phyloP scores from a whole-genome alignment of 2,329 filamentous ascomycete species.

The Colletotrichum chrysophilum region DNA sequence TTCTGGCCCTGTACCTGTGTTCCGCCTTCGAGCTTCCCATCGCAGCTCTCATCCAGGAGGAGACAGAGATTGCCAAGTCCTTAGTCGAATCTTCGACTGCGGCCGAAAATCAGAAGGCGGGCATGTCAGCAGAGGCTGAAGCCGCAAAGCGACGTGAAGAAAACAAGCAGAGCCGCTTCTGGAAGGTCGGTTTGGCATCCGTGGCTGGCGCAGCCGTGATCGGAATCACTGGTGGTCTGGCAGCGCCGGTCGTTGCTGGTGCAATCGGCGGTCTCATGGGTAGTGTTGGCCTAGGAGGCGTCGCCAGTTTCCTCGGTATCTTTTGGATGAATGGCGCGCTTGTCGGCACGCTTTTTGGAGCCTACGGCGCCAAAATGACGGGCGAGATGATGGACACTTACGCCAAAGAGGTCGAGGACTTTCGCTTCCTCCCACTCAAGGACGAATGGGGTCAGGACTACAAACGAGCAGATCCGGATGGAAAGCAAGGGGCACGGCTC shows the following conservation, averaged over 20 bases:
- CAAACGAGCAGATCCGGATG: constrained; percentile 26
- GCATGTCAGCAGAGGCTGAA: constrained; percentile 78
- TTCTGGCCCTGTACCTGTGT: constrained; percentile 70
- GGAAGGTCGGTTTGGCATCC: constrained; percentile 90
- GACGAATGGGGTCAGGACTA: constrained; percentile 43
- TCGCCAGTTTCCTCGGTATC: constrained; percentile 84
- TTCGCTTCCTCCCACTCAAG: constrained; percentile 76
- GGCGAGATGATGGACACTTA: constrained; percentile 89
- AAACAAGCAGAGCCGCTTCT: constrained; percentile 73
- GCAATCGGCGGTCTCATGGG: constrained; percentile 86
- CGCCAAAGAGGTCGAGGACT: constrained; percentile 85
- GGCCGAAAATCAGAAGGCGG: constrained; percentile 33
- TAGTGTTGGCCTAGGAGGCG: constrained; percentile 82
- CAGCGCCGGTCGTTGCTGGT: constrained; percentile 85
- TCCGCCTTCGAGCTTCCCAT: constrained; percentile 70
- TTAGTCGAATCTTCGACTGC: constrained; percentile 69
- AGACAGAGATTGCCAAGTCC: constrained; percentile 77
- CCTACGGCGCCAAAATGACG: constrained; percentile 81
- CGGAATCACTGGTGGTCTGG: constrained; percentile 90
- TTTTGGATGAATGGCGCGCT: constrained; percentile 86
- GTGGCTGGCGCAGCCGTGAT: constrained; percentile 89
- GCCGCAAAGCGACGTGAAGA: constrained; percentile 75
- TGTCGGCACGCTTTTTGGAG: constrained; percentile 87
- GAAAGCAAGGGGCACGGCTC: constrained; percentile 55
- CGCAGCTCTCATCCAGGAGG: constrained; percentile 68